These are phyloP conservation scores for Phyllosticta paracitricarpa DNA, from an alignment of 2,329 filamentous ascomycete genomes.

Conservation along the genomic window DNA sequence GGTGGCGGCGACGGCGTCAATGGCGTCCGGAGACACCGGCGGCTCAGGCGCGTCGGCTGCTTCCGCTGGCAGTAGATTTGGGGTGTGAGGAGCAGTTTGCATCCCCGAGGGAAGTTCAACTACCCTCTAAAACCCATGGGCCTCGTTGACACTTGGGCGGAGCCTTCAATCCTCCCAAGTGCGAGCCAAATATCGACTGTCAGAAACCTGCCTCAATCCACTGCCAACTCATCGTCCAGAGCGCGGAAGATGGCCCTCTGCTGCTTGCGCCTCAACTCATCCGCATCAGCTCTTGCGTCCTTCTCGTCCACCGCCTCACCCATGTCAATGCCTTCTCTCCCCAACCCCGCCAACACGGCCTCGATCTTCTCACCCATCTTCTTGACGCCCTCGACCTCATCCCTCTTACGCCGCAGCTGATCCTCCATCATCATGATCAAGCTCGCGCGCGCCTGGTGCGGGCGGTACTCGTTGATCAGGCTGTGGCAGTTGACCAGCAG, in stretches of 20 bases:
- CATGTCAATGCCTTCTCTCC: constrained; percentile 14
- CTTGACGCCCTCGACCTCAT: constrained; percentile 61
- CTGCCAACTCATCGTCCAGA: constrained; percentile 7
- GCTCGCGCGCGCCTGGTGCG: constrained; percentile 83
- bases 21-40: too few species aligned
- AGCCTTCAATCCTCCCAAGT: not conserved
- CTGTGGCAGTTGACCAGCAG: constrained; percentile 88
- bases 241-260: constrained; percentile 10
- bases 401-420: constrained; percentile 60
- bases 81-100: too few species aligned
- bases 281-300: not conserved
- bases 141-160: not conserved
- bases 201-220: not conserved
- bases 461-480: constrained; percentile 85
- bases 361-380: constrained; percentile 63
- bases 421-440: constrained; percentile 82
- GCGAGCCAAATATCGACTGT: not conserved
- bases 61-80: too few species aligned
- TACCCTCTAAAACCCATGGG: not conserved
- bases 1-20: too few species aligned
- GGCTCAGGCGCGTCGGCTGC: too few species aligned
- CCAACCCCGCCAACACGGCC: constrained; percentile 60
- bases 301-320: not conserved
- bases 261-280: not conserved
- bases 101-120: not conserved